Conservation (phyloP, 495 filamentous ascomycete species). For the Aspergillus homomorphus region DNA sequence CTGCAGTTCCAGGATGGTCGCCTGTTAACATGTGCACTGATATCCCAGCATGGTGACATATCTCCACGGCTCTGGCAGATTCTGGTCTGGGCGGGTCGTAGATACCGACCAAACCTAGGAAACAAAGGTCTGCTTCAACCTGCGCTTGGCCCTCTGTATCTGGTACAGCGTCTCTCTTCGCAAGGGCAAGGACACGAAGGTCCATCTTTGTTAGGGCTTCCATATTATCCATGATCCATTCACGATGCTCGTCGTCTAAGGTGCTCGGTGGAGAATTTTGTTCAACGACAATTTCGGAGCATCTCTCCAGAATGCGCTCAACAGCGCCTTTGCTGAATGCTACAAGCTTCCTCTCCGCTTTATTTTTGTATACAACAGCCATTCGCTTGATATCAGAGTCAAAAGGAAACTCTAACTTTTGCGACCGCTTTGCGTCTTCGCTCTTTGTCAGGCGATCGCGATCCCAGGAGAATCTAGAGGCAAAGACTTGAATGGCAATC, state of each 20-base stretch:
- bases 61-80: constrained; percentile 51
- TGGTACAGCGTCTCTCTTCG: constrained; percentile 45
- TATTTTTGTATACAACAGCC: constrained; percentile 57
- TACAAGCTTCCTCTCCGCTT: constrained; percentile 28
- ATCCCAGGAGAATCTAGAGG: constrained; percentile 59
- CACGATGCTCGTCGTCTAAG: constrained; percentile 40
- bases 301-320: constrained; percentile 72
- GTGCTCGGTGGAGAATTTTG: no score
- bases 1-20: constrained; percentile 66
- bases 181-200: constrained; percentile 62
- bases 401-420: constrained; percentile 62
- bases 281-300: no score
- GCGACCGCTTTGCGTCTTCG: constrained; percentile 50
- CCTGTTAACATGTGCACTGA: constrained; percentile 73
- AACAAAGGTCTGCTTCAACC: constrained; percentile 57
- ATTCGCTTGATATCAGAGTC: constrained; percentile 69
- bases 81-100: constrained; percentile 68
- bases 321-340: constrained; percentile 79
- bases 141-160: constrained; percentile 40
- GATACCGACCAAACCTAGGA: constrained; percentile 66
- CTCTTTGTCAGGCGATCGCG: constrained; percentile 49
- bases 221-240: constrained; percentile 61
- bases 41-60: constrained; percentile 66
- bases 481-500: constrained; percentile 68
- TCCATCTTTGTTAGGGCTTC: constrained; percentile 60